These are phyloP conservation scores for Amylostereum chailletii DNA, from an alignment of 1,284 basidiomycete genomes.

Conservation along the genomic window DNA sequence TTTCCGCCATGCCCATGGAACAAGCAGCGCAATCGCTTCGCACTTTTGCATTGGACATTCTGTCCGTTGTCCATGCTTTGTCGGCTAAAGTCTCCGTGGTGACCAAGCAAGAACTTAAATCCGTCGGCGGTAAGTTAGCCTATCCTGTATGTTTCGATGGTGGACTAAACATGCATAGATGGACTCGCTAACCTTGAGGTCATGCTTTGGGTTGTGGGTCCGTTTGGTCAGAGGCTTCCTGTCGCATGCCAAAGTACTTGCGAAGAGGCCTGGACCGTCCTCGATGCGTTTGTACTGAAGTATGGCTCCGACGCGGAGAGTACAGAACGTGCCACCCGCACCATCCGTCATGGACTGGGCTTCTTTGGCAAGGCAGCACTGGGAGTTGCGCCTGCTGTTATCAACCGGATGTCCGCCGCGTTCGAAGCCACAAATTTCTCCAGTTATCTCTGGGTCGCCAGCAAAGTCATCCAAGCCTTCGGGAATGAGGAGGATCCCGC, in stretches of 20 bases:
- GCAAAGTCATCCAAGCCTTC: conserved; percentile 73
- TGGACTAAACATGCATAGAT: conserved; percentile 34
- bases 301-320: conserved; percentile 77
- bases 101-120: conserved; percentile 56
- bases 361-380: conserved; percentile 73
- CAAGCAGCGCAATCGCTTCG: conserved; percentile 78
- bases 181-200: conserved; percentile 85
- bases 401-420: conserved; percentile 67
- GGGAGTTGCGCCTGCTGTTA: conserved; percentile 60
- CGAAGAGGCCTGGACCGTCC: conserved; percentile 74
- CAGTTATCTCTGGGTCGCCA: conserved; percentile 91
- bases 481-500: conserved; percentile 49
- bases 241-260: conserved; percentile 73
- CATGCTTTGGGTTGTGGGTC: conserved; percentile 74
- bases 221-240: conserved; percentile 79
- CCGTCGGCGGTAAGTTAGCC: conserved; percentile 49
- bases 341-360: conserved; percentile 75
- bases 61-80: conserved; percentile 61
- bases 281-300: conserved; percentile 75
- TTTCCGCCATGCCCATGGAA: conserved; percentile 85
- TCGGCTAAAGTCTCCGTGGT: conserved; percentile 38
- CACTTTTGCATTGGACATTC: conserved; percentile 74
- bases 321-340: conserved; percentile 82
- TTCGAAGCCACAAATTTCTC: conserved; percentile 83
- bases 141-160: conserved; percentile 11